Conservation (phyloP, 2,329 filamentous ascomycete species). For the Ophiostoma sp. region DNA sequence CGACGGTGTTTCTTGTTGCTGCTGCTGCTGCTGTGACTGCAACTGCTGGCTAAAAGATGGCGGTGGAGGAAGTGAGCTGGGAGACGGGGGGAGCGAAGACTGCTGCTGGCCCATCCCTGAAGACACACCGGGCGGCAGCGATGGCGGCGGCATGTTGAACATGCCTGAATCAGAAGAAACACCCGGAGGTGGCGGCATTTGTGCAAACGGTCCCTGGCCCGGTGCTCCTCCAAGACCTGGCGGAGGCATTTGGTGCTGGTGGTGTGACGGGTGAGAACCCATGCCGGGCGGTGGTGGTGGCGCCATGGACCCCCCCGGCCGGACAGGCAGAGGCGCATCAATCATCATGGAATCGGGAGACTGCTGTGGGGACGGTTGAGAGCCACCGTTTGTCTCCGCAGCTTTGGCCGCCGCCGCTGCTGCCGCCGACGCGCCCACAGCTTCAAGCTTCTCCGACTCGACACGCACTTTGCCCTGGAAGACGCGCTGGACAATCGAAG, state of each 20-base stretch:
- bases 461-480: conserved; percentile 93
- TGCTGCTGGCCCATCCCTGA: background rate
- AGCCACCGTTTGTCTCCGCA: background rate
- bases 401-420: conserved; percentile 22
- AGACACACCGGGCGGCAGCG: conserved; percentile 18
- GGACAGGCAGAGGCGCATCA: conserved; percentile 19
- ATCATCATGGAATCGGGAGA: conserved; percentile 28
- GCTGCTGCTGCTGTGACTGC: background rate
- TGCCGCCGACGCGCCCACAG: conserved; percentile 28
- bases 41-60: background rate
- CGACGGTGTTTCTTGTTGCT: background rate
- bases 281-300: conserved; percentile 24
- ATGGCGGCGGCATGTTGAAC: conserved; percentile 15
- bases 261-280: background rate
- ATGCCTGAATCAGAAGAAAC: conserved; percentile 2
- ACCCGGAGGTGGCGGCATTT: conserved; percentile 20
- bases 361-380: background rate
- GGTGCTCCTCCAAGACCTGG: background rate
- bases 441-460: conserved; percentile 68
- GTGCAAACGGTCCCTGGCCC: conserved; percentile 3
- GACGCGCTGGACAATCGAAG: conserved; percentile 84
- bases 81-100: background rate
- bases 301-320: background rate
- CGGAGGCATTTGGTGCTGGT: background rate
- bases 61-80: background rate